Conservation (phyloP, 2,329 filamentous ascomycete species). For the Hansfordia pulvinata region DNA sequence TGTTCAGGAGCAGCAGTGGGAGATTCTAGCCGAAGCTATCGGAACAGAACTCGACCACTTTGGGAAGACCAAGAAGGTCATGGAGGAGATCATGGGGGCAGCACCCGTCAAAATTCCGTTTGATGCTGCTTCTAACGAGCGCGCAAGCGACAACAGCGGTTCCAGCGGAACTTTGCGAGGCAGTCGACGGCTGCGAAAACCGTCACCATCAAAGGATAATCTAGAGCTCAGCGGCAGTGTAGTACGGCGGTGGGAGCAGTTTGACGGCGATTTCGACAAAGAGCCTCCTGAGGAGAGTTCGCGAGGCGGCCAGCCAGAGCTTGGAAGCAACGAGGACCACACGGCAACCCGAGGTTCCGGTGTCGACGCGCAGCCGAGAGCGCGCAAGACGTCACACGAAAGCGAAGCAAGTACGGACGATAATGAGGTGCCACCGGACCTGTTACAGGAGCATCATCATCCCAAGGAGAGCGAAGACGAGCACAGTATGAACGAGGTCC, state of each 20-base stretch:
- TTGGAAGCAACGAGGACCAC: background rate
- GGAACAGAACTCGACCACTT: conserved; percentile 62
- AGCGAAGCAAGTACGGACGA: no score
- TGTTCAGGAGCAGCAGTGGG: conserved; percentile 55
- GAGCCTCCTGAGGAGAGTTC: no score
- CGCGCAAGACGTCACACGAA: no score
- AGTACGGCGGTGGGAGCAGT: conserved; percentile 17
- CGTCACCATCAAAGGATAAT: conserved; percentile 3
- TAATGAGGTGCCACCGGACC: conserved; percentile 10
- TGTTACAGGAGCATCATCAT: no score
- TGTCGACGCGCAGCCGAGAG: no score
- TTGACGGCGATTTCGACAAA: conserved; percentile 8
- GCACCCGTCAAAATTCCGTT: conserved; percentile 4
- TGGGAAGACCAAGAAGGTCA: conserved; percentile 41
- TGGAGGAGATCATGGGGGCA: conserved; percentile 24
- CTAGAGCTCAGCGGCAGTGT: conserved; percentile 18
- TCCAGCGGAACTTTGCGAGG: no score
- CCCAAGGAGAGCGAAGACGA: conserved; percentile 15
- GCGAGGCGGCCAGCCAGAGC: no score
- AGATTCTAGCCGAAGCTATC: conserved; percentile 60
- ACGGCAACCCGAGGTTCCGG: no score
- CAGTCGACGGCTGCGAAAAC: background rate
- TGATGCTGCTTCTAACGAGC: no score
- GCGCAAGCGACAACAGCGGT: no score
- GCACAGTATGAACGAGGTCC: background rate